A percentile compares a stretch with the other conserved stretches of the same genome.
phyloP scores from a whole-genome alignment of 2,329 filamentous ascomycete genomes.

The Penicillium expansum region DNA sequence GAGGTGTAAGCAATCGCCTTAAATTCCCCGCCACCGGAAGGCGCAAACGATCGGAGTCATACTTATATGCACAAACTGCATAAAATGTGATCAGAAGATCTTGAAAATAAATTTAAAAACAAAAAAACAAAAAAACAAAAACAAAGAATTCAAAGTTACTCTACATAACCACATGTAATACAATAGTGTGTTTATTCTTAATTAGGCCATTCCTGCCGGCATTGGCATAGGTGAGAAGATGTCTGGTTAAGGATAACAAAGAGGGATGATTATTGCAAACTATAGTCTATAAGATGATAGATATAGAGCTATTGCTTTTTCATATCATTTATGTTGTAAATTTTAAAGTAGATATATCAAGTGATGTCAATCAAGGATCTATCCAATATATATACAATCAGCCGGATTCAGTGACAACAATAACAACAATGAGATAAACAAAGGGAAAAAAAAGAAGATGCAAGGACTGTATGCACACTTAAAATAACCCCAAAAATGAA shows the following conservation, averaged over 20 bases:
- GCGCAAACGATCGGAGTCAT: background rate
- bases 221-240: background rate
- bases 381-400: background rate
- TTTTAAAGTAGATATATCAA: background rate
- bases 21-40: background rate
- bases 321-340: background rate
- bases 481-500: background rate
- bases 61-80: background rate
- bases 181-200: background rate
- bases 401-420: background rate
- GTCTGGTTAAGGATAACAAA: background rate
- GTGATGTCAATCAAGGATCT: background rate
- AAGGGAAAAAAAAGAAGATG: slow-evolving; percentile 2
- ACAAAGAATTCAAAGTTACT: background rate
- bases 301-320: background rate
- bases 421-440: background rate
- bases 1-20: background rate
- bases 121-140: no score
- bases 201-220: background rate
- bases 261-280: background rate
- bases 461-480: slow-evolving; percentile 2
- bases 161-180: background rate
- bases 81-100: background rate
- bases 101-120: no score
- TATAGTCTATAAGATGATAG: background rate